phyloP scores from a whole-genome alignment of 371 early-diverging fungal genomes.

The Mucor racemosus region DNA sequence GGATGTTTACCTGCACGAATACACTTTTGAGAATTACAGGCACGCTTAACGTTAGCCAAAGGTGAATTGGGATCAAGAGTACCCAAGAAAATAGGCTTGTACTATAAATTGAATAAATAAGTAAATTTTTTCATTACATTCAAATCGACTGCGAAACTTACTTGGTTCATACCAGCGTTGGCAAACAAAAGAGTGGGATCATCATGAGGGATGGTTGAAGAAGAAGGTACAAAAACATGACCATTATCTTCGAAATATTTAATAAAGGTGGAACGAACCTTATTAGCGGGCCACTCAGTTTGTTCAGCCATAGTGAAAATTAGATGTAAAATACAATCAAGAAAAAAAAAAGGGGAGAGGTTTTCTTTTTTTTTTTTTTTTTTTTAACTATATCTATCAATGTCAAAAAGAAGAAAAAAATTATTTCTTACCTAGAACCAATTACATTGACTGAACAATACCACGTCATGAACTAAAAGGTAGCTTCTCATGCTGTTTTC shows the following conservation, averaged over 20 bases:
- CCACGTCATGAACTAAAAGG: slow-evolving; percentile 6
- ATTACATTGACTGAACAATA: slow-evolving; percentile 5
- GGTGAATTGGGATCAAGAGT: slow-evolving; percentile 92
- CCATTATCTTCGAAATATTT: slow-evolving; percentile 84
- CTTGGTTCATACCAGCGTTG: slow-evolving; percentile 99
- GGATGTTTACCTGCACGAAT: slow-evolving; percentile 90
- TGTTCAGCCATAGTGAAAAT: slow-evolving; percentile 14
- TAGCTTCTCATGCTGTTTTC: neutral
- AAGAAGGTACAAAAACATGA: slow-evolving; percentile 90
- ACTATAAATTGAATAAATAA: slow-evolving; percentile 53
- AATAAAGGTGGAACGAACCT: slow-evolving; percentile 92
- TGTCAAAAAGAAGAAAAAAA: slow-evolving; percentile 8
- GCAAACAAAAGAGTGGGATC: slow-evolving; percentile 99
- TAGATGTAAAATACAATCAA: too few species aligned
- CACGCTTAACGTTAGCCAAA: slow-evolving; percentile 90
- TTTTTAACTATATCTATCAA: neutral
- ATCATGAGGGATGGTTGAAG: slow-evolving; percentile 95
- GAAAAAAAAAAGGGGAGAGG: neutral
- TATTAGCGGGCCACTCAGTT: slow-evolving; percentile 76
- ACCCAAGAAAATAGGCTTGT: slow-evolving; percentile 98
- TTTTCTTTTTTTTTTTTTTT: too few species aligned
- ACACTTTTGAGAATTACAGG: slow-evolving; percentile 98
- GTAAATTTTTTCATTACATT: neutral
- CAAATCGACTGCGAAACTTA: slow-evolving; percentile 26
- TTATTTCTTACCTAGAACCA: slow-evolving; percentile 5